Evolutionary conservation across 2,329 filamentous ascomycete genomes (phyloP).

Genomic region (Aaosphaeria arxii): DNA sequence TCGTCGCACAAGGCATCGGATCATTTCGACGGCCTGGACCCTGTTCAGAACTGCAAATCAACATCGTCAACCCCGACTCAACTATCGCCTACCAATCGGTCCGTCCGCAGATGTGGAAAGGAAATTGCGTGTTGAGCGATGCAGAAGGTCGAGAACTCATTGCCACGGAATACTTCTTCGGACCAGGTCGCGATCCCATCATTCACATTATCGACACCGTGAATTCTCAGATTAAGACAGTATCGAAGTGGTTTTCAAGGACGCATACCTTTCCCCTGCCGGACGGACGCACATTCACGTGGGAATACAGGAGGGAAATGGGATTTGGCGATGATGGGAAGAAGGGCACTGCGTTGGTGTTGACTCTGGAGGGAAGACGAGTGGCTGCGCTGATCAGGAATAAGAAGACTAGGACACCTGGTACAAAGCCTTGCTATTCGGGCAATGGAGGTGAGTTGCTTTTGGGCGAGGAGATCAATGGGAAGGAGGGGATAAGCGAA

Average conservation of each 20-base stretch:
- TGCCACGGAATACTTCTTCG: slow-evolving; percentile 57
- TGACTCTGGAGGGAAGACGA: slow-evolving; percentile 13
- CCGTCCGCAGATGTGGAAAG: slow-evolving; percentile 48
- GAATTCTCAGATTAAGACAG: slow-evolving; percentile 28
- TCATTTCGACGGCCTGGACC: slow-evolving; percentile 44
- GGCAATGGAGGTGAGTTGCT: slow-evolving; percentile 49
- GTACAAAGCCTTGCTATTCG: slow-evolving; percentile 34
- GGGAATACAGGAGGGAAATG: slow-evolving; percentile 47
- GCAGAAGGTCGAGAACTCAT: slow-evolving; percentile 42
- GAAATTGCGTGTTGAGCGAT: slow-evolving; percentile 47
- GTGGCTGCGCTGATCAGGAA: slow-evolving; percentile 42
- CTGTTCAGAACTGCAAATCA: slow-evolving; percentile 35
- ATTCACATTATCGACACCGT: slow-evolving; percentile 38
- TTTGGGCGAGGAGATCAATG: slow-evolving; percentile 37
- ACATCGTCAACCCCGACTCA: slow-evolving; percentile 33
- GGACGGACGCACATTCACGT: slow-evolving; percentile 50
- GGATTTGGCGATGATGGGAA: slow-evolving; percentile 11
- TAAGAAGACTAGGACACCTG: slow-evolving; percentile 39
- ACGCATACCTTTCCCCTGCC: slow-evolving; percentile 47
- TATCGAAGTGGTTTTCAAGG: slow-evolving; percentile 47
- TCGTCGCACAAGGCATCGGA: slow-evolving; percentile 48
- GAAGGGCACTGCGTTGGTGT: slow-evolving; percentile 16
- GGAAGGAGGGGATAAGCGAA: slow-evolving; percentile 29
- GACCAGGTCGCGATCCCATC: slow-evolving; percentile 52
- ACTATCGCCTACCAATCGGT: slow-evolving; percentile 52